phyloP scores from a whole-genome alignment of 371 early-diverging fungal species.

The Mucor plumbeus region DNA sequence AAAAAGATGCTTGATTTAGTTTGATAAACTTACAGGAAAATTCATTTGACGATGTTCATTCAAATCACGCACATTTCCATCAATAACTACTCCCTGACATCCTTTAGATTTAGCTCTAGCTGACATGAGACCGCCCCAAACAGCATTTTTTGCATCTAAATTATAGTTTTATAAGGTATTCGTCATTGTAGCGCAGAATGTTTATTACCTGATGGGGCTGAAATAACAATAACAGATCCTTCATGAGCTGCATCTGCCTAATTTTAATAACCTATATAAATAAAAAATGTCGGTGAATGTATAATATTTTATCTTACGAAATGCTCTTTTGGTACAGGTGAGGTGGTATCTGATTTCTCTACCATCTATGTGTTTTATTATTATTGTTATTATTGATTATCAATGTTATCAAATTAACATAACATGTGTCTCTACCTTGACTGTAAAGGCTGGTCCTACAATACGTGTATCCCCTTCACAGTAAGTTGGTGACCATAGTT shows the following conservation, averaged over 20 bases:
- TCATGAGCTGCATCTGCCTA: slow-evolving; percentile 64
- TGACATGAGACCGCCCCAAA: slow-evolving; percentile 85
- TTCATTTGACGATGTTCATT: slow-evolving; percentile 66
- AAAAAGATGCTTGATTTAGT: background rate
- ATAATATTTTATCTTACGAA: slow-evolving; percentile 54
- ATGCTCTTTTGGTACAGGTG: slow-evolving; percentile 55
- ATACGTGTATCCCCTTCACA: slow-evolving; percentile 64
- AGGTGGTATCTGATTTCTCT: slow-evolving; percentile 43
- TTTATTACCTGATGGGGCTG: slow-evolving; percentile 58
- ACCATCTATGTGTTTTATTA: slow-evolving; percentile 53
- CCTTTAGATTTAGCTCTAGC: slow-evolving; percentile 71
- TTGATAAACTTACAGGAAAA: slow-evolving; percentile 59
- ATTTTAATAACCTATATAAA: background rate
- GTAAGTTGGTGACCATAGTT: slow-evolving; percentile 67
- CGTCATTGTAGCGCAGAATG: background rate
- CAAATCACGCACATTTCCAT: slow-evolving; percentile 79
- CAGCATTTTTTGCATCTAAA: slow-evolving; percentile 68
- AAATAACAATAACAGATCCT: slow-evolving; percentile 70
- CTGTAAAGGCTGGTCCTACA: slow-evolving; percentile 80
- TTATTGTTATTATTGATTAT: background rate
- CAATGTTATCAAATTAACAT: background rate
- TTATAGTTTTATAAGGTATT: background rate
- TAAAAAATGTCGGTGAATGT: background rate
- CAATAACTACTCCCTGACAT: slow-evolving; percentile 73
- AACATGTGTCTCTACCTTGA: slow-evolving; percentile 53